Evolutionary conservation across 345 rosid genomes (phyloP).

Genomic region (Anacardium occidentale): DNA sequence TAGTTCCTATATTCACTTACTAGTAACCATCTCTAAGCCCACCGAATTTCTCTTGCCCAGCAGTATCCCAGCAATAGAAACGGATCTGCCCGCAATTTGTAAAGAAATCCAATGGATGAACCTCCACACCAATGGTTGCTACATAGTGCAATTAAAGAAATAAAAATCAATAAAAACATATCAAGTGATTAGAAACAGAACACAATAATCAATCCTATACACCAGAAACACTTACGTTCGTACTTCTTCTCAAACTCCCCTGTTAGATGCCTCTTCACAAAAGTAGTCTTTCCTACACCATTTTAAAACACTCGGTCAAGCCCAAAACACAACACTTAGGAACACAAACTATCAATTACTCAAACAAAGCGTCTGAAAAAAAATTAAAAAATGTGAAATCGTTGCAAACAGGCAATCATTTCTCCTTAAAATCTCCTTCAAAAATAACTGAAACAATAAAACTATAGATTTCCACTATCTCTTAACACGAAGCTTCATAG

Average conservation of each 20-base stretch:
- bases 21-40: constrained; percentile 96
- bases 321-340: neutral
- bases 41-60: constrained; percentile 96
- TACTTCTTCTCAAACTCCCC: constrained; percentile 98
- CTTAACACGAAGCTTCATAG: too few species aligned
- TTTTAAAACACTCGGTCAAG: neutral
- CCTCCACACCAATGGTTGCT: constrained; percentile 97
- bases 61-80: constrained; percentile 97
- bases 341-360: neutral
- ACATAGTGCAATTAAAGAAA: constrained; percentile 3
- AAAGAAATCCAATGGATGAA: constrained; percentile 90
- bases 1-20: constrained; percentile 38
- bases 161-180: neutral
- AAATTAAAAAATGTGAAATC: too few species aligned
- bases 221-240: constrained; percentile 58
- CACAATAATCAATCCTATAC: too few species aligned
- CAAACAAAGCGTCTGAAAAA: neutral
- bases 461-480: neutral
- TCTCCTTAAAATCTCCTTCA: too few species aligned
- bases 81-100: constrained; percentile 90
- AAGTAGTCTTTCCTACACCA: constrained; percentile 78
- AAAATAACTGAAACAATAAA: neutral
- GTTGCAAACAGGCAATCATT: too few species aligned
- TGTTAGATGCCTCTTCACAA: constrained; percentile 87
- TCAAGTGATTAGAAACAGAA: neutral